phyloP scores from a whole-genome alignment of 108 stramenopile genomes.

The Asterionellopsis glacialis region DNA sequence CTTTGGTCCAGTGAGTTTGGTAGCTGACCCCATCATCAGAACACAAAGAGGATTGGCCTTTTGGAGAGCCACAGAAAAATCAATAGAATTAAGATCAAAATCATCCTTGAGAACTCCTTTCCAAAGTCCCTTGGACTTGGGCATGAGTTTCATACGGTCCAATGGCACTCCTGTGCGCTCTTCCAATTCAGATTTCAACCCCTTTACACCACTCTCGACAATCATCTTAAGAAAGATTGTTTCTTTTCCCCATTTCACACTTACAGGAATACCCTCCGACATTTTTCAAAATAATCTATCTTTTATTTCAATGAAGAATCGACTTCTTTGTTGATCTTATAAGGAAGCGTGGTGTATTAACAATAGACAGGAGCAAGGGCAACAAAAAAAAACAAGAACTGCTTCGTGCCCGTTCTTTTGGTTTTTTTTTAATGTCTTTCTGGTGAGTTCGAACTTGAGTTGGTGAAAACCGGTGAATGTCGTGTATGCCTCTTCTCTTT shows the following conservation, averaged over 20 bases:
- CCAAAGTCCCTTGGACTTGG: slow-evolving; percentile 91
- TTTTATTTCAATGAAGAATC: no score
- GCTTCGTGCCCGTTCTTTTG: no score
- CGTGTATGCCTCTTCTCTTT: not conserved
- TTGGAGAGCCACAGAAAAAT: slow-evolving; percentile 37
- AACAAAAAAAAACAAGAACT: no score
- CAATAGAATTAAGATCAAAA: slow-evolving; percentile 59
- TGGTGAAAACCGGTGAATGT: no score
- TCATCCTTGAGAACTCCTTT: slow-evolving; percentile 95
- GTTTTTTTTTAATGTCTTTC: no score
- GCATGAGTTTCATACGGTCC: slow-evolving; percentile 96
- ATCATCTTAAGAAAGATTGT: slow-evolving; percentile 57
- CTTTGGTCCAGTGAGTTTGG: slow-evolving; percentile 78
- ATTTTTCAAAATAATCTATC: no score
- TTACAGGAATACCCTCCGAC: slow-evolving; percentile 32
- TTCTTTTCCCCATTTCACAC: slow-evolving; percentile 96
- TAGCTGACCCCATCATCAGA: slow-evolving; percentile 96
- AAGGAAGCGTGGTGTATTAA: no score
- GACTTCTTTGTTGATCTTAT: no score
- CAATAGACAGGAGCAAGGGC: no score
- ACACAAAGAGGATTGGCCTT: slow-evolving; percentile 72
- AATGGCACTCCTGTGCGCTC: slow-evolving; percentile 90
- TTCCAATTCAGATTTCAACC: slow-evolving; percentile 80
- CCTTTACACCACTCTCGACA: slow-evolving; percentile 63
- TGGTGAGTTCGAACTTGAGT: no score